Conservation (phyloP, 352 stramenopile species). For the Halophytophthora batemanensis region DNA sequence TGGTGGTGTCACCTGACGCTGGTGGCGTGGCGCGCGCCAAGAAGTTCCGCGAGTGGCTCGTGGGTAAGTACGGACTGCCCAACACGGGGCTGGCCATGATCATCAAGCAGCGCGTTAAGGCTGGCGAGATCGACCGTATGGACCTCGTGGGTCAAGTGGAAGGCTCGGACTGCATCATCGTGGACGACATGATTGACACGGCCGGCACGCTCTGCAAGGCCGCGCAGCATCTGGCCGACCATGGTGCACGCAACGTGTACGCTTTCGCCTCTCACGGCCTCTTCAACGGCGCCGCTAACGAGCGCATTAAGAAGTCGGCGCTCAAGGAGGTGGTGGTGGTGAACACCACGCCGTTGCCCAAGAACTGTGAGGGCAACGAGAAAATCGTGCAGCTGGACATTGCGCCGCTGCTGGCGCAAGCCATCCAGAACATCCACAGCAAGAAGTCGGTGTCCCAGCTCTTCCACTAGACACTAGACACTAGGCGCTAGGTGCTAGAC, state of each 20-base stretch:
- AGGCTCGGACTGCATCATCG: constrained; percentile 99
- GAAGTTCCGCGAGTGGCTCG: constrained; percentile 99
- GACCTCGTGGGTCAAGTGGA: constrained; percentile 99
- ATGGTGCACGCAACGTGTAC: constrained; percentile 97
- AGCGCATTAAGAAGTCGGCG: constrained; percentile 88
- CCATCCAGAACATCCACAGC: constrained; percentile 99
- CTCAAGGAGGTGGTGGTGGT: constrained; percentile 91
- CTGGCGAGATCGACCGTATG: constrained; percentile 98
- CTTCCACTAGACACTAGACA: constrained; percentile 92
- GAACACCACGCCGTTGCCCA: constrained; percentile 85
- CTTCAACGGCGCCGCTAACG: constrained; percentile 91
- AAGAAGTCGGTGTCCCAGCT: constrained; percentile 99
- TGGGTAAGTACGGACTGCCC: constrained; percentile 95
- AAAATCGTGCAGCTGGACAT: constrained; percentile 99
- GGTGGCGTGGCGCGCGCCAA: constrained; percentile 99
- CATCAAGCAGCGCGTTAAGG: constrained; percentile 99
- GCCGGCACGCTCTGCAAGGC: constrained; percentile 98
- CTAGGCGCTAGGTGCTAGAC: constrained; percentile 5
- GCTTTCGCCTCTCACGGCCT: constrained; percentile 99
- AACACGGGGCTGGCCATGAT: constrained; percentile 99
- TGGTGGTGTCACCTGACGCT: constrained; percentile 99
- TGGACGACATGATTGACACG: constrained; percentile 99
- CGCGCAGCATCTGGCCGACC: constrained; percentile 94
- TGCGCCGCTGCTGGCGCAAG: constrained; percentile 95
- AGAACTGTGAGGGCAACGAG: constrained; percentile 92